These are phyloP conservation scores for Mrakiaceae sp. DNA, from an alignment of 1,284 basidiomycete species.

Conservation along the genomic window DNA sequence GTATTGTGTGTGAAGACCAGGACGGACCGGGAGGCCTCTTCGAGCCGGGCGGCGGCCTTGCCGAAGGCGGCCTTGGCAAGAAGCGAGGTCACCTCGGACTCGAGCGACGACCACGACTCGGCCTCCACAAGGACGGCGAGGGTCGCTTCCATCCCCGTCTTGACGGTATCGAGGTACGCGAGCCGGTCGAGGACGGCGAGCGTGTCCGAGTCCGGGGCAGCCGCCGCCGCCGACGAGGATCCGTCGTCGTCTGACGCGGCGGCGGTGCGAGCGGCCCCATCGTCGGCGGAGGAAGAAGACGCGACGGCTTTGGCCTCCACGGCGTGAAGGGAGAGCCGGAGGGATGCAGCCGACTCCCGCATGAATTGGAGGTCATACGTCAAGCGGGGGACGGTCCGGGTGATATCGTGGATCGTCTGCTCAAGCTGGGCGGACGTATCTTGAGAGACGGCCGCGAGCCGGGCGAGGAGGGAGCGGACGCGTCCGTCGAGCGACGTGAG, in stretches of 20 bases:
- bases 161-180: constrained; percentile 66
- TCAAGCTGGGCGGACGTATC: constrained; percentile 77
- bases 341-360: constrained; percentile 69
- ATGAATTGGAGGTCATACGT: constrained; percentile 91
- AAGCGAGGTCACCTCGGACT: constrained; percentile 73
- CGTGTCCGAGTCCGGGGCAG: constrained; percentile 22
- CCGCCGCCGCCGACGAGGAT: constrained; percentile 26
- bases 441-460: constrained; percentile 68
- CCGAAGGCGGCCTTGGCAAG: constrained; percentile 61
- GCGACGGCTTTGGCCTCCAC: constrained; percentile 33
- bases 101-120: constrained; percentile 86
- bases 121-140: constrained; percentile 78
- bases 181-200: constrained; percentile 55
- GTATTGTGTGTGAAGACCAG: constrained; percentile 75
- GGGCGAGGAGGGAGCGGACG: constrained; percentile 58
- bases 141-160: constrained; percentile 70
- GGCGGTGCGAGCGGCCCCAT: constrained; percentile 11
- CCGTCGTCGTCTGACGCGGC: constrained; percentile 28
- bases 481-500: constrained; percentile 60
- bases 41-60: constrained; percentile 76
- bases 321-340: constrained; percentile 51
- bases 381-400: constrained; percentile 71
- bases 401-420: constrained; percentile 76
- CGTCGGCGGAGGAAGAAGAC: neutral
- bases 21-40: constrained; percentile 75